Base-by-base conservation (phyloP, 352 stramenopile species). In the Phytophthora meadii region DNA sequence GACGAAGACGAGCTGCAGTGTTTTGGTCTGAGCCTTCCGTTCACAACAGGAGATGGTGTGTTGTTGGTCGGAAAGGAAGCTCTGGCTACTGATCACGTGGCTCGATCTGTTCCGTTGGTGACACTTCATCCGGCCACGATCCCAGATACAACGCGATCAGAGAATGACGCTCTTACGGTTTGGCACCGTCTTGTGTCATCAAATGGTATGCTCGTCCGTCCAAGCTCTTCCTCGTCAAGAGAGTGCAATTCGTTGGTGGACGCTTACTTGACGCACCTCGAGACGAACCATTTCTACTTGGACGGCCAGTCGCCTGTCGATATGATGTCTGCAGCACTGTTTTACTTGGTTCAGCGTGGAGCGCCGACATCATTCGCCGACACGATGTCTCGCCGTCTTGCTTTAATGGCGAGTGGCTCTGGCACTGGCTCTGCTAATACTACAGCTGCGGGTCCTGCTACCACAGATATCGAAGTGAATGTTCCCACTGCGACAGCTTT, bases 261-360 rank as follows among this genome's bases (percentile, higher is more conserved):
- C 61, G 51, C 70, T 22, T 85, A 77, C 39, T 52, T 84, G 24
- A 54, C 22, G 41, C 72, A 83, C 48, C 40, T 77, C 7, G 12
- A 57, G n/a, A 39, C 54, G 41, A 69, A 72, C 49, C 67, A 81
- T 28, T 68, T 81, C 7, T 76, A 73, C 37, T 30, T 82, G 3
- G 53, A 74, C 9, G 36, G 62, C 1, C 63, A 51, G 5, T 54
- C 68, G 15, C 54, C 61, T 7, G 39, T 59, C 9, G 67, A 74
- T 5, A 78, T 82, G 61, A 76, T 79, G 39, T 75, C 75, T 1
- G 52, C 76, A 10, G 64, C 76, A 14, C 54, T 91, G 27, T 68
- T 74, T 30, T 89, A 86, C 47, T 60, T 91, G 27, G 55, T 86
- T 36, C 82, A 90, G 47, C 65, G 76, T 22, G 79, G 68, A 39